Evolutionary conservation across 495 filamentous ascomycete genomes (phyloP).

Genomic region (Ramalina peruviana): DNA sequence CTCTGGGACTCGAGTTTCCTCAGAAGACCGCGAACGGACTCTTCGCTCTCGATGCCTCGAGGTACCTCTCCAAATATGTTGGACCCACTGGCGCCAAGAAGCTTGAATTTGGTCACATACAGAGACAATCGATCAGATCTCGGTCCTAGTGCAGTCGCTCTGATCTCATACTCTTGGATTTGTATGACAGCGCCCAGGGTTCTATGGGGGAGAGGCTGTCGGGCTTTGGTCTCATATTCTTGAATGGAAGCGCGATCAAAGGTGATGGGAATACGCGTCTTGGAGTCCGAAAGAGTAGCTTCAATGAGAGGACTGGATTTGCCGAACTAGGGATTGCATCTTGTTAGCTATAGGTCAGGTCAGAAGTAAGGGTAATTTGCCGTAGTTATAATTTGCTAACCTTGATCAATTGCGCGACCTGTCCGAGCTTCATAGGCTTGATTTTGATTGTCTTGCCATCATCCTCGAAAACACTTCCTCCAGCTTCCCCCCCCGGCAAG

Average conservation of each 20-base stretch:
- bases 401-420: constrained; percentile 16
- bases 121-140: constrained; percentile 19
- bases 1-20: constrained; percentile 1
- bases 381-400: background rate
- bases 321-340: constrained; percentile 2
- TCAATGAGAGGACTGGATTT: constrained; percentile 7
- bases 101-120: constrained; percentile 24
- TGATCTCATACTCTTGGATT: constrained; percentile 27
- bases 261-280: constrained; percentile 26
- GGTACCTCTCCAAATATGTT: constrained; percentile 15
- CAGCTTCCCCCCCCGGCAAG: constrained; percentile 11
- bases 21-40: constrained; percentile 1
- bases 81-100: constrained; percentile 19
- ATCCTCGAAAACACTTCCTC: constrained; percentile 17
- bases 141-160: constrained; percentile 20
- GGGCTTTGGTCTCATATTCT: constrained; percentile 15
- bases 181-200: constrained; percentile 22
- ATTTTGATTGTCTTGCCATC: constrained; percentile 29
- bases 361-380: constrained; percentile 4
- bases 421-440: constrained; percentile 1
- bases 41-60: constrained; percentile 7
- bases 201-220: constrained; percentile 10
- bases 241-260: constrained; percentile 14
- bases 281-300: constrained; percentile 26
- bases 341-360: constrained; percentile 11